A percentile compares a stretch with the other conserved stretches of the same genome.
phyloP scores from a whole-genome alignment of 495 filamentous ascomycete species.

The Penicillium turbatum region DNA sequence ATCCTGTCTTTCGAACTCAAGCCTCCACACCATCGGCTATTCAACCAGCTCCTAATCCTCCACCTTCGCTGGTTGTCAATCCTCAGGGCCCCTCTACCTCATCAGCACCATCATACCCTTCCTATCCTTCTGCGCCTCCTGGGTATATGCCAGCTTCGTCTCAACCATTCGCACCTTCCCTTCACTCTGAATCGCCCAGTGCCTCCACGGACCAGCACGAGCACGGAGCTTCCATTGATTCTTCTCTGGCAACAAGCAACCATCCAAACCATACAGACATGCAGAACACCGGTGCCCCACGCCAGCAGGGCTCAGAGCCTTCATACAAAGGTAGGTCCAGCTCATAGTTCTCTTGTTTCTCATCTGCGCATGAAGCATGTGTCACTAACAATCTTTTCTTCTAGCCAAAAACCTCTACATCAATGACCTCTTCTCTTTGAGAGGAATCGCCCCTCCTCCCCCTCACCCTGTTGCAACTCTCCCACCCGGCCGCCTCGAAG shows the following conservation, averaged over 20 bases:
- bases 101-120: slow-evolving; percentile 35
- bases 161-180: slow-evolving; percentile 54
- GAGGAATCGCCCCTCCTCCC: slow-evolving; percentile 57
- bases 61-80: slow-evolving; percentile 45
- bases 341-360: not conserved
- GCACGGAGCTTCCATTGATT: slow-evolving; percentile 70
- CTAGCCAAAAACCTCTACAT: slow-evolving; percentile 68
- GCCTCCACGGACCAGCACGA: slow-evolving; percentile 51
- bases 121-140: slow-evolving; percentile 49
- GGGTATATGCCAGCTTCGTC: slow-evolving; percentile 57
- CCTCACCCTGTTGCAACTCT: slow-evolving; percentile 54
- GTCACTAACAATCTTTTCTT: slow-evolving; percentile 11
- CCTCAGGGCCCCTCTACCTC: slow-evolving; percentile 39
- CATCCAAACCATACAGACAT: slow-evolving; percentile 32
- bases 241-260: slow-evolving; percentile 54
- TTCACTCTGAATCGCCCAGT: slow-evolving; percentile 44
- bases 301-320: slow-evolving; percentile 27
- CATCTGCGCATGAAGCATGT: not conserved
- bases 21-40: slow-evolving; percentile 67
- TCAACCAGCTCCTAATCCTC: slow-evolving; percentile 64
- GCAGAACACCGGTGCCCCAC: slow-evolving; percentile 30
- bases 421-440: slow-evolving; percentile 67
- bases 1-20: slow-evolving; percentile 93
- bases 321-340: slow-evolving; percentile 36
- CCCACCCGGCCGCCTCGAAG: slow-evolving; percentile 51